Evolutionary conservation across 257 asterid species (phyloP), one percentile per base, ranked within the genome.

Genomic region (Primulina eburnea): DNA sequence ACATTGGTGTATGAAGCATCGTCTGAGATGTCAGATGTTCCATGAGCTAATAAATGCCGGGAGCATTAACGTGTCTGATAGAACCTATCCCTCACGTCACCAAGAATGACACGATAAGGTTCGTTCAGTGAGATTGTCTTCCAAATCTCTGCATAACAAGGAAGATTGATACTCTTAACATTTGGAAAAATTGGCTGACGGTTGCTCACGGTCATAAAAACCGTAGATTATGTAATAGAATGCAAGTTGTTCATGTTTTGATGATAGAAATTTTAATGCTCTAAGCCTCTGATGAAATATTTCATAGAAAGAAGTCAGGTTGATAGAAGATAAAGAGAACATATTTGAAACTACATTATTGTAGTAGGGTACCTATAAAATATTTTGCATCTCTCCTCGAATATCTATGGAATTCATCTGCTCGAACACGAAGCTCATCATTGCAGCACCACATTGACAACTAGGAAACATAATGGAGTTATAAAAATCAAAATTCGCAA

Each of bases 361-460:
- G 55, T 43, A 4, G 18, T 4, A 43, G 55, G 55, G 68, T 76
- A 85, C 88, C 88, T 17, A 83, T 81, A 84, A 73, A 85, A 76
- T 85, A 86, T 72, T 85, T 85, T 16, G 86, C 75, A 68, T 81
- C 81, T 73, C 88, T 75, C 71, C 62, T 83, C 16, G 88, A 80
- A 29, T 78, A 70, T 30, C 78, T 72, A 75, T 74, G 88, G 69
- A 81, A 82, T 62, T 81, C 83, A 33, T 81, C 81, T 55, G 88
- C 82, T 43, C 77, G 82, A 37, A 43, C 79, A 62, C 86, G 86
- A 28, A 83, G 86, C 73, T 85, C 90, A 6, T 85, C 88, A 14
- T 68, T 83, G 82, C 90, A 85, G 40, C 88, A 86, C 90, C 90
- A 85, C 90, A 85, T 83, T 38, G 90, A 85, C 72, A 85, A 68